These are phyloP conservation scores for Asterophora lycoperdoides DNA, from an alignment of 768 basidiomycete species.

Conservation along the genomic window DNA sequence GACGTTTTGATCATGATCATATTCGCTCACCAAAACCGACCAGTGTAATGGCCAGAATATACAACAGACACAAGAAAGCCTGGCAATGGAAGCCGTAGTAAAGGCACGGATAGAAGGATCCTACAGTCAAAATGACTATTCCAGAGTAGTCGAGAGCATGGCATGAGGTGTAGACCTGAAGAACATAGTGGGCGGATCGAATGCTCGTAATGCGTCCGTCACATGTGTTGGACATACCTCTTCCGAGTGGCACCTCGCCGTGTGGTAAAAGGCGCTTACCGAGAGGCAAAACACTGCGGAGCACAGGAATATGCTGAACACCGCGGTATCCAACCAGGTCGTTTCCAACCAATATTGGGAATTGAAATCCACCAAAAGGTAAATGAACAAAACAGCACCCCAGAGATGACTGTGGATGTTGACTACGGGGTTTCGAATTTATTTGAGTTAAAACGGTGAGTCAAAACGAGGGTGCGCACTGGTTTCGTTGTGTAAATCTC, in stretches of 20 bases:
- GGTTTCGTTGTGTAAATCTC: conserved; percentile 79
- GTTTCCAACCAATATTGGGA: conserved; percentile 49
- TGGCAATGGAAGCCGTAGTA: conserved; percentile 79
- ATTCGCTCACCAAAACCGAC: conserved; percentile 54
- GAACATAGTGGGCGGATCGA: conserved; percentile 6
- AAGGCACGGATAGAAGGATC: conserved; percentile 73
- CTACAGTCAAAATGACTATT: conserved; percentile 73
- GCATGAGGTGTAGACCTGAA: conserved; percentile 54
- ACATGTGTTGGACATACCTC: conserved; percentile 38
- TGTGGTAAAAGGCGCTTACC: conserved; percentile 72
- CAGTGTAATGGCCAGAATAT: conserved; percentile 47
- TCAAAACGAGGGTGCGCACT: conserved; percentile 31
- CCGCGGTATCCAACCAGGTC: conserved; percentile 57
- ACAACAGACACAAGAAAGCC: conserved; percentile 46
- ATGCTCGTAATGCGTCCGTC: background rate
- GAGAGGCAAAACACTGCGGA: conserved; percentile 73
- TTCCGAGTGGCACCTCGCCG: conserved; percentile 66
- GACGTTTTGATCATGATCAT: conserved; percentile 20
- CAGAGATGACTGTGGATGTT: conserved; percentile 84
- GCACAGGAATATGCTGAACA: conserved; percentile 60
- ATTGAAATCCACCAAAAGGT: conserved; percentile 51
- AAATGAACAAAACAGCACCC: conserved; percentile 59
- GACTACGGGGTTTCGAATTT: conserved; percentile 38
- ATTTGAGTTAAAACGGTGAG: conserved; percentile 10
- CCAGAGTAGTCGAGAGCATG: conserved; percentile 76